A percentile compares a stretch with the other conserved stretches of the same genome.
Conservation (phyloP, 1,139 yeast genomes). For the Taiozyma sp. region DNA sequence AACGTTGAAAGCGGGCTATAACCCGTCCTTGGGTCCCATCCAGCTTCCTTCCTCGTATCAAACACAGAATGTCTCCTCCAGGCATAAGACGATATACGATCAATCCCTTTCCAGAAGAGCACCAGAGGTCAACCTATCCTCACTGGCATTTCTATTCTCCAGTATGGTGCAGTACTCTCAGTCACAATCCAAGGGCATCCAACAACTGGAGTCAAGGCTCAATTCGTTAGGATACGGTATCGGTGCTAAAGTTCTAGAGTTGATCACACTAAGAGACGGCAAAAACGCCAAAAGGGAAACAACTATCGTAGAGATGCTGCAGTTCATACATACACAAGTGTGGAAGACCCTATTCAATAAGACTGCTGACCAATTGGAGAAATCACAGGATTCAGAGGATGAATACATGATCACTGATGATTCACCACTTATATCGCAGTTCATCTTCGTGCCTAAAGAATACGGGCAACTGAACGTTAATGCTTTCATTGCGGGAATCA, state of each 20-base stretch:
- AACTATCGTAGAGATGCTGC: conserved; percentile 71
- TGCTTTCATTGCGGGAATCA: conserved; percentile 81
- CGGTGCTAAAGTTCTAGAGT: conserved; percentile 56
- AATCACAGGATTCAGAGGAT: conserved; percentile 73
- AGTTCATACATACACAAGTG: conserved; percentile 75
- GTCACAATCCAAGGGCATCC: conserved; percentile 61
- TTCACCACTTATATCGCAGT: conserved; percentile 70
- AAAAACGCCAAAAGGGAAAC: conserved; percentile 68
- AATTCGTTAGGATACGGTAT: conserved; percentile 73
- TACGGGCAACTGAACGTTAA: conserved; percentile 77
- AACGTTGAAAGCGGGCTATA: conserved; percentile 19
- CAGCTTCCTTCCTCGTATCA: conserved; percentile 23
- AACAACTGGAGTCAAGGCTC: conserved; percentile 71
- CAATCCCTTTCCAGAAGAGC: conserved; percentile 60
- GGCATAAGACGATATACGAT: conserved; percentile 47
- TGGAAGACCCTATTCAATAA: conserved; percentile 85
- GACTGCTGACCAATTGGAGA: conserved; percentile 82
- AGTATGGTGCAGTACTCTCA: conserved; percentile 71
- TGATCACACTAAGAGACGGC: conserved; percentile 59
- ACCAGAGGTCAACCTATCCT: conserved; percentile 61
- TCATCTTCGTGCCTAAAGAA: conserved; percentile 76
- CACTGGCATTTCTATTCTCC: conserved; percentile 67
- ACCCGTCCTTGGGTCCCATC: conserved; percentile 25
- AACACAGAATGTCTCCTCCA: conserved; percentile 1
- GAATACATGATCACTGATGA: conserved; percentile 85